Conservation (phyloP, 164 flowering plant genomes). For the Umbellularia californica region DNA sequence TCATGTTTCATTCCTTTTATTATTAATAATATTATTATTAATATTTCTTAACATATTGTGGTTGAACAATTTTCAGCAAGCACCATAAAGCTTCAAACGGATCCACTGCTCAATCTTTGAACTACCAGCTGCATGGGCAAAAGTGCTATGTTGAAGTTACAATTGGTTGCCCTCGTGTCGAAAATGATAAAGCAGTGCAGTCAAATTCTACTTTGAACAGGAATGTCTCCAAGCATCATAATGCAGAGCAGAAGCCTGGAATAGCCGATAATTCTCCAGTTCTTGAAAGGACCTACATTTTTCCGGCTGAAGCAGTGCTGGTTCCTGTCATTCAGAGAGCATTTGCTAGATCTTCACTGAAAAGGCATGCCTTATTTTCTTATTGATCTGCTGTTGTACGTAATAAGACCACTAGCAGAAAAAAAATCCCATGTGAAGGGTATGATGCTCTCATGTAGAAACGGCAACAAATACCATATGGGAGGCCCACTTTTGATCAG, state of each 20-base stretch:
- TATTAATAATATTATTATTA: no score
- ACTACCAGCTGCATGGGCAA: constrained; percentile 62
- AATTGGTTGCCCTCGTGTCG: constrained; percentile 48
- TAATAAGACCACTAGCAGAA: no score
- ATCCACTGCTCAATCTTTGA: constrained; percentile 40
- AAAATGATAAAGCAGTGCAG: constrained; percentile 28
- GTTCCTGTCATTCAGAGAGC: constrained; percentile 78
- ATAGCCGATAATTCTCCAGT: constrained; percentile 30
- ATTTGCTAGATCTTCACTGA: constrained; percentile 67
- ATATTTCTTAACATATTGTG: background rate
- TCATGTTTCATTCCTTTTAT: background rate
- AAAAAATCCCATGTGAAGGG: no score
- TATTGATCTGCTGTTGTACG: background rate
- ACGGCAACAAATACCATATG: no score
- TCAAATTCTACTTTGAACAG: constrained; percentile 23
- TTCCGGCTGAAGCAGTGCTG: constrained; percentile 85
- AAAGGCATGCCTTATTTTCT: constrained; percentile 40
- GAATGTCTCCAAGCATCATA: constrained; percentile 32
- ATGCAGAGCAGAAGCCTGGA: constrained; percentile 38
- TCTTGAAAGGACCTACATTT: constrained; percentile 67
- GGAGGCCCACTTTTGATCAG: no score
- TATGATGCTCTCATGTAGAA: no score
- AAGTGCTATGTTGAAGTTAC: constrained; percentile 80
- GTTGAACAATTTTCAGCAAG: constrained; percentile 50
- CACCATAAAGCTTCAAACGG: constrained; percentile 46